Base-by-base conservation (phyloP, 306 rosid species). In the Dalbergia cultrata region DNA sequence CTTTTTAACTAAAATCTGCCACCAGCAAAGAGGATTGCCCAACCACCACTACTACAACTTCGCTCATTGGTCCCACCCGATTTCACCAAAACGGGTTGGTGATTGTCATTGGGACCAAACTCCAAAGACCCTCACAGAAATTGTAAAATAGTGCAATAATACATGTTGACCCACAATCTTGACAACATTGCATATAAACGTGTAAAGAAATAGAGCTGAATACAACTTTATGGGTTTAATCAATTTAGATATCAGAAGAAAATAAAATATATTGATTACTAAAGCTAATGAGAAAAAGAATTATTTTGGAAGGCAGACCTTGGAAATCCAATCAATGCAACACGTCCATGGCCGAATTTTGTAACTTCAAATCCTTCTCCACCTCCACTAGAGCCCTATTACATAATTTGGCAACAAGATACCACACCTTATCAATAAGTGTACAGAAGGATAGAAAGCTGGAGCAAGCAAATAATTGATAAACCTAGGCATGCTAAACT, bases 321-420 rank as follows among this genome's bases (percentile, higher is more conserved):
- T 72, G 99, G 99, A 88, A 96, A 96, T 56, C 99, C 99, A 47
- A 96, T 96, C 6, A 96, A 89, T 5, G 99, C 97, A 89, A 96
- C 99, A 44, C 99, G 99, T 72, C 99, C 99, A 70, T 96, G 98
- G 39, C 99, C 99, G 72, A 80, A 96, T 82, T 96, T 96, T 10
- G 99, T 96, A 67, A 96, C 99, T 92, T 96, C 99, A 78, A 96
- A 96, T 83, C 99, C 99, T 11, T 96, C 99, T 81, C 99, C 99
- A 71, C 97, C 97, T 49, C 93, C 99, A 67, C 99, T 96, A 43
- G 99, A 90, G 84, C 99, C 99, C 99, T 96, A 74, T 83, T 14
- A 56, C 60, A 81, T 39, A 72, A 59, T 50, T 82, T 69, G 70
- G 62, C 64, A 77, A 81, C 61, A 72, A 65, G 35, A 49, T 56